These are phyloP conservation scores for Pyrus hybrid DNA, from an alignment of 331 rosid genomes.

Conservation along the genomic window DNA sequence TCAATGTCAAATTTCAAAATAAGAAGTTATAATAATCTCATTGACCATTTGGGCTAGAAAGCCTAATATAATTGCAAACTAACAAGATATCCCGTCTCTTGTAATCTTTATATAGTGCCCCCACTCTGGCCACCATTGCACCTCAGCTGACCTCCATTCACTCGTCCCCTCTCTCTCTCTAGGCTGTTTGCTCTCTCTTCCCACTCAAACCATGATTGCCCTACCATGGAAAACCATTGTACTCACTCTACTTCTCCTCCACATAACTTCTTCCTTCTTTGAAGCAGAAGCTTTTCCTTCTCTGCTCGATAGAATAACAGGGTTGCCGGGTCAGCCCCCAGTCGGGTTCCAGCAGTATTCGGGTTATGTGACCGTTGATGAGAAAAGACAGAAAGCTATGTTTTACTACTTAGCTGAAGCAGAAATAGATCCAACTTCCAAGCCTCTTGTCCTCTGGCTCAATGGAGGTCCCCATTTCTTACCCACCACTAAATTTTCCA, in stretches of 20 bases:
- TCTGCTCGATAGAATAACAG: conserved; percentile 19
- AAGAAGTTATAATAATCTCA: too few species aligned
- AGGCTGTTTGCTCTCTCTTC: conserved; percentile 4
- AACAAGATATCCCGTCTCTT: conserved; percentile 3
- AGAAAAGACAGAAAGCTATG: conserved; percentile 24
- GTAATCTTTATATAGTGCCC: conserved; percentile 30
- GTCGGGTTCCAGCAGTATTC: conserved; percentile 44
- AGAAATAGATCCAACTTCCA: conserved; percentile 35
- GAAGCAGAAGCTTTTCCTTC: conserved; percentile 12
- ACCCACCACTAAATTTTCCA: background rate
- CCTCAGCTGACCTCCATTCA: background rate
- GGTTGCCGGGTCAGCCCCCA: conserved; percentile 46
- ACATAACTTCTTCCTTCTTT: conserved; percentile 10
- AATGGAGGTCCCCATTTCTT: conserved; percentile 37
- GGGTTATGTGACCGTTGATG: conserved; percentile 45
- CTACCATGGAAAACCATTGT: conserved; percentile 33
- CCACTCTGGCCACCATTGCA: background rate
- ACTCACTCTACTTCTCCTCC: conserved; percentile 28
- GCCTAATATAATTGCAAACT: conserved; percentile 12
- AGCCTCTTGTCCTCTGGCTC: conserved; percentile 57
- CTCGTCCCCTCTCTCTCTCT: background rate
- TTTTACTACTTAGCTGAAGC: conserved; percentile 51
- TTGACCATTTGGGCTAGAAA: too few species aligned
- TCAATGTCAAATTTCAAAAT: too few species aligned
- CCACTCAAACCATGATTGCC: conserved; percentile 23